Percentiles rank a stretch among this genome's conserved stretches.
These are phyloP conservation scores for Paracoccidioides lutzii DNA, from an alignment of 2,329 filamentous ascomycete species.

Conservation along the genomic window DNA sequence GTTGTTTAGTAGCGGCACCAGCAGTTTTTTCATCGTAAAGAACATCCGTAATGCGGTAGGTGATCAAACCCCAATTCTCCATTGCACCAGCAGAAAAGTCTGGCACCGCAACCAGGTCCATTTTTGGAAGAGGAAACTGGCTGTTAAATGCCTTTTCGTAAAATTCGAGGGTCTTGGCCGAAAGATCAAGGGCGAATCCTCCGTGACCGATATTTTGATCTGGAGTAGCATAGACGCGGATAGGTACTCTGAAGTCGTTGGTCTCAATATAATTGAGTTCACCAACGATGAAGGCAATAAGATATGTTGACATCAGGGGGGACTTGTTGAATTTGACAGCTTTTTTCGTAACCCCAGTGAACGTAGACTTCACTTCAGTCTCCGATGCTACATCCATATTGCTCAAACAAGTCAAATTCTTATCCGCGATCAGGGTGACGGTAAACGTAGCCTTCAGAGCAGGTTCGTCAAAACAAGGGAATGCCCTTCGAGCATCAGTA, in stretches of 20 bases:
- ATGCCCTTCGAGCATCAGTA: slow-evolving; percentile 81
- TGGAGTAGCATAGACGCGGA: slow-evolving; percentile 86
- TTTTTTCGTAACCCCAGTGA: slow-evolving; percentile 56
- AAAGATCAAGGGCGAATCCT: slow-evolving; percentile 78
- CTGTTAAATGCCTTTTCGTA: slow-evolving; percentile 92
- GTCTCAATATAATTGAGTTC: slow-evolving; percentile 92
- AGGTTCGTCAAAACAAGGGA: slow-evolving; percentile 95
- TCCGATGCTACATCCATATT: slow-evolving; percentile 91
- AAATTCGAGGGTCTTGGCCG: slow-evolving; percentile 77
- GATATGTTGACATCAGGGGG: slow-evolving; percentile 90
- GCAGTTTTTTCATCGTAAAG: slow-evolving; percentile 85
- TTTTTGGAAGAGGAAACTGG: slow-evolving; percentile 77
- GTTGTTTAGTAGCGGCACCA: slow-evolving; percentile 78
- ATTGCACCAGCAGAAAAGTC: slow-evolving; percentile 93
- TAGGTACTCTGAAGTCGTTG: slow-evolving; percentile 77
- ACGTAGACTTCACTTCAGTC: slow-evolving; percentile 54
- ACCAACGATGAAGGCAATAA: slow-evolving; percentile 85
- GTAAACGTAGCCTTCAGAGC: slow-evolving; percentile 87
- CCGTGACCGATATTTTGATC: slow-evolving; percentile 85
- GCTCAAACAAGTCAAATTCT: slow-evolving; percentile 79
- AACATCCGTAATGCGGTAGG: slow-evolving; percentile 83
- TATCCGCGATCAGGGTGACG: slow-evolving; percentile 79
- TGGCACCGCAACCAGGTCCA: slow-evolving; percentile 93
- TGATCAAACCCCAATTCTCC: slow-evolving; percentile 97
- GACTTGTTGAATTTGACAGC: slow-evolving; percentile 85